Base-by-base conservation (phyloP, 305 asterid species). In the Rubia tinctorum region DNA sequence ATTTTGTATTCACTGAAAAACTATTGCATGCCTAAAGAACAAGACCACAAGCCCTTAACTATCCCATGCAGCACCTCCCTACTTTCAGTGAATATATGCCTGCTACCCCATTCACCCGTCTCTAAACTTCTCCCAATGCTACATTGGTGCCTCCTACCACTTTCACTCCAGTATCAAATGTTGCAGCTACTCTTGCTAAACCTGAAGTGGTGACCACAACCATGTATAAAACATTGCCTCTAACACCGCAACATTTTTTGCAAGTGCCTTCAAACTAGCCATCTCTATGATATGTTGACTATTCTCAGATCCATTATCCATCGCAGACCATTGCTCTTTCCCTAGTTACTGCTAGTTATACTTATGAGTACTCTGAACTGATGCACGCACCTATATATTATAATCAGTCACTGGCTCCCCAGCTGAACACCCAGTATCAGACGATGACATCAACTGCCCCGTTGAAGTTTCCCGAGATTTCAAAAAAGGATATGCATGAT, bases 31-130 rank as follows among this genome's bases (percentile, higher is more conserved):
- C 30, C 2, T 27, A 27, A 27, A 27, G 30, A 27, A 72, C 95
- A 56, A 72, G 95, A 70, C 96, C 88, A 53, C 99, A 92, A 83
- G 77, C 86, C 13, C 10, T 85, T 63, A 86, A 78, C 12, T 49
- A 73, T 43, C 82, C 78, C 20, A 17, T 74, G 66, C 85, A 82
- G 77, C 87, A 82, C 77, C 87, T 76, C 49, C 76, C 74, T 56
- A 81, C 83, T 62, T 81, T 79, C 61, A 80, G 77, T 61, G 4
- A 74, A 60, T 22, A 76, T 34, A 37, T 76, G 70, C 59, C 84
- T 74, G 49, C 64, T 74, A 56, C 68, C 86, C 42, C 73, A 70
- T 61, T 66, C 73, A 39, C 60, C 71, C 56, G 88, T 80, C 66
- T 65, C 85, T 34, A 68, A 1, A 77, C 27, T 70, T 69, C 80